These are phyloP conservation scores for Pythium chondricola DNA, from an alignment of 352 stramenopile species.

Conservation along the genomic window DNA sequence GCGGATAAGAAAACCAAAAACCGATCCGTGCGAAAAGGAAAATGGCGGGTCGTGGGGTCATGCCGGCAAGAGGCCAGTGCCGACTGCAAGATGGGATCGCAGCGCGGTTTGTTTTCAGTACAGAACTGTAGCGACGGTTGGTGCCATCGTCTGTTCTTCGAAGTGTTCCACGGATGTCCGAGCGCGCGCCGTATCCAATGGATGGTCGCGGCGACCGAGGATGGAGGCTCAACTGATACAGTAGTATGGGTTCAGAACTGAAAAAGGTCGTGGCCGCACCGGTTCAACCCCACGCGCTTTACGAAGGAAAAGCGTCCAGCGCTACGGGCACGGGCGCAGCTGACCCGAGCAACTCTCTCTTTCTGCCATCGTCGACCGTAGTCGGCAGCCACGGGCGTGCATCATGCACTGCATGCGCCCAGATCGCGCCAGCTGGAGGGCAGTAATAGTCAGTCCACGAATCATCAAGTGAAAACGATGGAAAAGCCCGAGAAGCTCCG, in stretches of 20 bases:
- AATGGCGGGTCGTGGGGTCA: slow-evolving; percentile 6
- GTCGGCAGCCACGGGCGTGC: not conserved
- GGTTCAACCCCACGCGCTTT: no score
- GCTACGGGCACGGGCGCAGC: no score
- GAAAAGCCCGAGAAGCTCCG: not conserved
- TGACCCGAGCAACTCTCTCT: no score
- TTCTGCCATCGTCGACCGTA: no score
- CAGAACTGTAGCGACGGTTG: slow-evolving; percentile 13
- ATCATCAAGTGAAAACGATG: not conserved
- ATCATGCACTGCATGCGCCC: not conserved
- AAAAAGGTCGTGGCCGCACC: no score
- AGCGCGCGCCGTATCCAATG: not conserved
- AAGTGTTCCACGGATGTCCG: not conserved
- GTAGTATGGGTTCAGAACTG: no score
- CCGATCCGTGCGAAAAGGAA: not conserved
- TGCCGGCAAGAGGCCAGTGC: slow-evolving; percentile 14
- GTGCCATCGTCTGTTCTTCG: not conserved
- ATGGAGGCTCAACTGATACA: no score
- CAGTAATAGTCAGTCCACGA: not conserved
- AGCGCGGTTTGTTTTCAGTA: not conserved
- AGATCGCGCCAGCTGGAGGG: not conserved
- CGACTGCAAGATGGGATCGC: not conserved
- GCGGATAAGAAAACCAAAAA: slow-evolving; percentile 10
- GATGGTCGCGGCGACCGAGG: not conserved
- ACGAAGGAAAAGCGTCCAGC: no score